phyloP scores from a whole-genome alignment of 306 rosid species.

The Medicago lupulina region DNA sequence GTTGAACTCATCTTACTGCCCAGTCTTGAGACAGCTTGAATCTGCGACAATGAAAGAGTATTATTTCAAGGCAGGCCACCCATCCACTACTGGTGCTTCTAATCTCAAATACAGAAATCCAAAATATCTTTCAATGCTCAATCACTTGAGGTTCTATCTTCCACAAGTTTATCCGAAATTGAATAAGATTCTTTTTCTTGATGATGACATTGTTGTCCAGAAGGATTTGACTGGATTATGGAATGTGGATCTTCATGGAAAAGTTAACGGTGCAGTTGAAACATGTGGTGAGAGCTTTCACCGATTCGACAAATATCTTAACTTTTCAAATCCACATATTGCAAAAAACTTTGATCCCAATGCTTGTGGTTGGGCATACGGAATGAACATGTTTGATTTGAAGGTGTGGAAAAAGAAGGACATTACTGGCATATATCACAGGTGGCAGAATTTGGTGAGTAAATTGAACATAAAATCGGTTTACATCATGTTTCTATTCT shows the following conservation, averaged over 20 bases:
- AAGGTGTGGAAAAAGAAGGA: constrained; percentile 91
- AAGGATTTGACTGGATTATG: constrained; percentile 92
- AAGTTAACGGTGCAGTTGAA: constrained; percentile 97
- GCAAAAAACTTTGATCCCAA: constrained; percentile 88
- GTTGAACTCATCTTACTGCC: constrained; percentile 95
- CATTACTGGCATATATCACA: constrained; percentile 96
- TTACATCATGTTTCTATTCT: constrained; percentile 17
- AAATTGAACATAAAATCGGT: constrained; percentile 20
- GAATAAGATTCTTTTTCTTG: constrained; percentile 92
- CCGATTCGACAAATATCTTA: constrained; percentile 94
- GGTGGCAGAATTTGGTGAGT: constrained; percentile 98
- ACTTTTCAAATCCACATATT: constrained; percentile 85
- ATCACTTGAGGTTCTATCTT: constrained; percentile 93
- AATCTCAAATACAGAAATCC: constrained; percentile 98
- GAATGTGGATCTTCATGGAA: constrained; percentile 79
- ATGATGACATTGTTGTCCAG: constrained; percentile 98
- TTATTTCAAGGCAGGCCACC: constrained; percentile 92
- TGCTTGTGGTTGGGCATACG: constrained; percentile 99
- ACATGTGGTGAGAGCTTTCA: constrained; percentile 97
- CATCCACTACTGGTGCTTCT: constrained; percentile 76
- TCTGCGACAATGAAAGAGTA: constrained; percentile 93
- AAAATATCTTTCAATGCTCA: constrained; percentile 96
- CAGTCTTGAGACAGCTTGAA: constrained; percentile 89
- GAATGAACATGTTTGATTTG: constrained; percentile 96
- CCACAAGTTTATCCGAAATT: constrained; percentile 94